Percentiles rank a stretch among this genome's conserved stretches.
These are phyloP conservation scores for Lonicera japonica DNA, from an alignment of 129 eudicot species.

Conservation along the genomic window DNA sequence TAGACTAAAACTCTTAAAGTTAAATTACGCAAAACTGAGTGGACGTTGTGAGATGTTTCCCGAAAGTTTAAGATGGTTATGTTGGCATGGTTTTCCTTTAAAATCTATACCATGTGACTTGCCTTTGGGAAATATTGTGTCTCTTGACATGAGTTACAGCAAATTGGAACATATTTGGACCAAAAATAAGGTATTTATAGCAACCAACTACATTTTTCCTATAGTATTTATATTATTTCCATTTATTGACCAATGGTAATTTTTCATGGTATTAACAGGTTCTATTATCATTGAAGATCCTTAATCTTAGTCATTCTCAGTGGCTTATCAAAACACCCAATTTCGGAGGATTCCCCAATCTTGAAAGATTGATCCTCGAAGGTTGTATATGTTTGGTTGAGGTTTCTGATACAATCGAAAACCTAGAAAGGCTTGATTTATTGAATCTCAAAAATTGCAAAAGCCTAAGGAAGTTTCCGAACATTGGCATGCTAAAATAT, in stretches of 20 bases:
- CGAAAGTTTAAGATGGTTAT: conserved; percentile 24
- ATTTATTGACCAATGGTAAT: not conserved
- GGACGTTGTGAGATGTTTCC: conserved; percentile 23
- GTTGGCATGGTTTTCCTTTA: conserved; percentile 34
- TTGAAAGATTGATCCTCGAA: conserved; percentile 14
- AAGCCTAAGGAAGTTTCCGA: conserved; percentile 7
- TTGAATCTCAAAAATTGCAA: conserved; percentile 22
- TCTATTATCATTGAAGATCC: conserved; percentile 22
- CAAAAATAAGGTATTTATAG: conserved; percentile 22
- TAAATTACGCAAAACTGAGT: conserved; percentile 16
- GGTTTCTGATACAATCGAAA: conserved; percentile 21
- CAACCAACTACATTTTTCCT: not conserved
- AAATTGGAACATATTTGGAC: conserved; percentile 33
- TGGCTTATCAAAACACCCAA: not conserved
- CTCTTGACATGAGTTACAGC: conserved; percentile 35
- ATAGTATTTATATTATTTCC: not conserved
- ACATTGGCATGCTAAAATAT: conserved; percentile 8
- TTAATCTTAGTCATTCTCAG: conserved; percentile 28
- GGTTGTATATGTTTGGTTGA: conserved; percentile 10
- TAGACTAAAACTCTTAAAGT: conserved; percentile 16
- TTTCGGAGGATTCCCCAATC: conserved; percentile 16
- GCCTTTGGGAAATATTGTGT: conserved; percentile 28
- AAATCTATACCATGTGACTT: conserved; percentile 23
- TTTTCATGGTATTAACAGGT: conserved; percentile 15
- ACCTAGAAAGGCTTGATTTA: conserved; percentile 9